These are phyloP conservation scores for Trametes coccinea DNA, from an alignment of 768 basidiomycete species.

Conservation along the genomic window DNA sequence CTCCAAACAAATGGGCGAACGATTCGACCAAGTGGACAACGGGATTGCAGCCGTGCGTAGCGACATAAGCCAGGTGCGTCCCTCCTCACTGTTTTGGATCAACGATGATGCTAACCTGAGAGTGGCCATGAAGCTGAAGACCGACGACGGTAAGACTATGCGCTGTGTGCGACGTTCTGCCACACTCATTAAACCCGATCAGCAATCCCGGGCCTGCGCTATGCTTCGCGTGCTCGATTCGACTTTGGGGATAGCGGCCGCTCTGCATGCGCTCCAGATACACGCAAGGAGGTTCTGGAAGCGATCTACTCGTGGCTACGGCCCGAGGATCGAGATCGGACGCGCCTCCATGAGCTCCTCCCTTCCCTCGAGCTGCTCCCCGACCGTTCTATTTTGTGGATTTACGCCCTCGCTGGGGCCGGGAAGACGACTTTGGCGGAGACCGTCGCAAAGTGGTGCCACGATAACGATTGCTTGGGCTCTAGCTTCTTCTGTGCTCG, in stretches of 20 bases:
- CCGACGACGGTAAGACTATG: too few species aligned
- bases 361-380: not conserved
- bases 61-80: not conserved
- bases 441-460: constrained; percentile 3
- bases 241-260: not conserved
- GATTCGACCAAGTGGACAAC: not conserved
- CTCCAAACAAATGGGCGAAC: not conserved
- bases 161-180: too few species aligned
- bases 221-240: not conserved
- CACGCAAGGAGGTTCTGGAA: not conserved
- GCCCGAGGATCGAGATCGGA: not conserved
- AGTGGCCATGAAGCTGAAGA: too few species aligned
- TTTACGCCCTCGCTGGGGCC: constrained; percentile 16
- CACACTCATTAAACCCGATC: not conserved
- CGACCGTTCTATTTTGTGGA: constrained; percentile 8
- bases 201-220: not conserved
- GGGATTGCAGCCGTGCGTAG: not conserved
- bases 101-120: too few species aligned
- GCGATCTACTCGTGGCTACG: not conserved
- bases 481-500: constrained; percentile 22
- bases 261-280: not conserved
- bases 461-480: constrained; percentile 7
- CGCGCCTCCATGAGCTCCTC: too few species aligned
- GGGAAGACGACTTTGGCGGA: constrained; percentile 19
- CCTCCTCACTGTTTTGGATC: too few species aligned